Percentiles rank a stretch among this genome's conserved stretches.
phyloP scores from a whole-genome alignment of 2,329 filamentous ascomycete species.

The Xylaria sp. region DNA sequence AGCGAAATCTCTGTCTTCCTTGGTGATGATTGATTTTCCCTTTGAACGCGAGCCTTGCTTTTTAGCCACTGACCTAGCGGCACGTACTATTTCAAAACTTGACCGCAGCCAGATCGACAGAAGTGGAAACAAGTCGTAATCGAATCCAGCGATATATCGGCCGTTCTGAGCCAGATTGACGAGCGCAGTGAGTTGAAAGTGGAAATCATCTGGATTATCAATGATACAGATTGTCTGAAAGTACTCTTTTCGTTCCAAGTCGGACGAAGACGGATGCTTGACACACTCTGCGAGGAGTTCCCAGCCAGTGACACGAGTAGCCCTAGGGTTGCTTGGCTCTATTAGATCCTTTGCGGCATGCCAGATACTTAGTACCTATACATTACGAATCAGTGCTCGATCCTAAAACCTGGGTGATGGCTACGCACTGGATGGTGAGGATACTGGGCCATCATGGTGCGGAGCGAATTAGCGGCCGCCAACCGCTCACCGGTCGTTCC shows the following conservation, averaged over 20 bases:
- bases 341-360: conserved; percentile 73
- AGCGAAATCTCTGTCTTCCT: conserved; percentile 70
- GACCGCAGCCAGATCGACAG: conserved; percentile 69
- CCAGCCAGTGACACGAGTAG: conserved; percentile 70
- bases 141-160: conserved; percentile 71
- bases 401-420: not conserved
- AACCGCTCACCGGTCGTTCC: conserved; percentile 64
- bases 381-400: conserved; percentile 17
- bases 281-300: conserved; percentile 73
- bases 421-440: conserved; percentile 61
- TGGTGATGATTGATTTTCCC: conserved; percentile 54
- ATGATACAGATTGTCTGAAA: conserved; percentile 69
- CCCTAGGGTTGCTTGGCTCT: conserved; percentile 62
- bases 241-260: conserved; percentile 72
- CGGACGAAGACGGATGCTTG: conserved; percentile 69
- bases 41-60: conserved; percentile 59
- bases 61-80: conserved; percentile 62
- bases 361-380: conserved; percentile 68
- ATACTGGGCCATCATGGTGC: conserved; percentile 66
- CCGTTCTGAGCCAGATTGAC: conserved; percentile 70
- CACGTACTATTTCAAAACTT: conserved; percentile 63
- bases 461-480: conserved; percentile 66
- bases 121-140: conserved; percentile 72
- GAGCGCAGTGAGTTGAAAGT: conserved; percentile 71
- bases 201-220: conserved; percentile 70